phyloP scores from a whole-genome alignment of 73 alveolate genomes.

The Strombidium stylifer region DNA sequence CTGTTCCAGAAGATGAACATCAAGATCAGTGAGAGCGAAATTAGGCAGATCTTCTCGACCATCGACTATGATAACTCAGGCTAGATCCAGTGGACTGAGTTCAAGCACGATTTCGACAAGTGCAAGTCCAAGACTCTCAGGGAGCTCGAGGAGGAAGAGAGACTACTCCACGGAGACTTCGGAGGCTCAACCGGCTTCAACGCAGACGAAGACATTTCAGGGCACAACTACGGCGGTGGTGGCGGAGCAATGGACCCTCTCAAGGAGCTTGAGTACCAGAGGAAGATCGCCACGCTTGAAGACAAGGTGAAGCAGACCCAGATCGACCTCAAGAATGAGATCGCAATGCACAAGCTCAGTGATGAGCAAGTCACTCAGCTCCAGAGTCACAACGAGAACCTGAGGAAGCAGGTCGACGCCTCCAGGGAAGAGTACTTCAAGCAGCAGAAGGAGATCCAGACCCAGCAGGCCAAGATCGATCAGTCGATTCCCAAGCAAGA shows the following conservation, averaged over 20 bases:
- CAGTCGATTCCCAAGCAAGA: constrained; percentile 48
- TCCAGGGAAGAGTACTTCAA: constrained; percentile 33
- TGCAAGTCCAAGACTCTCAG: background rate
- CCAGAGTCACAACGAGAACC: constrained; percentile 31
- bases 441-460: constrained; percentile 18
- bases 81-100: constrained; percentile 52
- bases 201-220: background rate
- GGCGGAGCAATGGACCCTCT: background rate
- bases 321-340: constrained; percentile 15
- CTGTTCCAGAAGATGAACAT: constrained; percentile 17
- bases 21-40: constrained; percentile 34
- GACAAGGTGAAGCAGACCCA: constrained; percentile 51
- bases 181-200: background rate
- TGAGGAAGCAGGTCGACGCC: constrained; percentile 53
- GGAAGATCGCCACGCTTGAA: constrained; percentile 40
- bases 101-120: constrained; percentile 41
- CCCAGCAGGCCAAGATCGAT: constrained; percentile 2
- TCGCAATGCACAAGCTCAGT: constrained; percentile 20
- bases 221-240: background rate
- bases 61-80: constrained; percentile 62
- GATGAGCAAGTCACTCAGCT: constrained; percentile 24
- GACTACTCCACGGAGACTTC: constrained; percentile 1
- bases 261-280: constrained; percentile 24
- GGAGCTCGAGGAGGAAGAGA: constrained; percentile 2
- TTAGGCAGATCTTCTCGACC: constrained; percentile 33